Percentiles rank a stretch among this genome's conserved stretches.
These are phyloP conservation scores for Phytophthora ramorum DNA, from an alignment of 352 stramenopile species.

Conservation along the genomic window DNA sequence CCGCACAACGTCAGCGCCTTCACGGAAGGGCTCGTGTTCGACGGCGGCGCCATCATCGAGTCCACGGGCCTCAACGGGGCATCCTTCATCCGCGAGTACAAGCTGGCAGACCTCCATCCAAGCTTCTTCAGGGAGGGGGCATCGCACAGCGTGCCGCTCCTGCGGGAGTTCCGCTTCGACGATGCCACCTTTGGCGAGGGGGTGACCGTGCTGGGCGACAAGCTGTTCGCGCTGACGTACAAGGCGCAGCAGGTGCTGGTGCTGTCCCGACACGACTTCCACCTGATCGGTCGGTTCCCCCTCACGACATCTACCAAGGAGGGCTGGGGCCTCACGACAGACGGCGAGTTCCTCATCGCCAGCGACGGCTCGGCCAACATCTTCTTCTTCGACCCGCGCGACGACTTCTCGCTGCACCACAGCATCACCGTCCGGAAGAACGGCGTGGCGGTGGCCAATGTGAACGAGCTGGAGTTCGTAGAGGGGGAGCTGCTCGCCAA, in stretches of 20 bases:
- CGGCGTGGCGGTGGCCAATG: conserved; percentile 50
- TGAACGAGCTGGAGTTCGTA: conserved; percentile 92
- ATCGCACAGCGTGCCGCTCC: conserved; percentile 17
- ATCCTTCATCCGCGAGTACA: conserved; percentile 81
- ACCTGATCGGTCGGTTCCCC: conserved; percentile 54
- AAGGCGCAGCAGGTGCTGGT: conserved; percentile 67
- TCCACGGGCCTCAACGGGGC: conserved; percentile 70
- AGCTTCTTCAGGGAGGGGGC: conserved; percentile 18
- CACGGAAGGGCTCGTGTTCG: conserved; percentile 79
- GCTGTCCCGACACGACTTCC: conserved; percentile 66
- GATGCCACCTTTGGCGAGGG: conserved; percentile 80
- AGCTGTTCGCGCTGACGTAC: conserved; percentile 88
- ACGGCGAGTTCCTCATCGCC: conserved; percentile 82
- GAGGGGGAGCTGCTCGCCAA: conserved; percentile 87
- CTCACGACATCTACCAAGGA: conserved; percentile 83
- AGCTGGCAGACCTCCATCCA: conserved; percentile 32
- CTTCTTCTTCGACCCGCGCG: conserved; percentile 78
- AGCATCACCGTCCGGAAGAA: conserved; percentile 58
- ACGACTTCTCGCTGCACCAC: conserved; percentile 62
- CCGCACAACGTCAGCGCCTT: conserved; percentile 74
- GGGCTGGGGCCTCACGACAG: conserved; percentile 90
- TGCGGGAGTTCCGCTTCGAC: conserved; percentile 68
- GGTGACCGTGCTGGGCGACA: conserved; percentile 73
- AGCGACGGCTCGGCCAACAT: conserved; percentile 85
- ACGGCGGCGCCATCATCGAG: conserved; percentile 69